phyloP scores from a whole-genome alignment of 1,139 yeast species.

The Lodderomyces margitis region DNA sequence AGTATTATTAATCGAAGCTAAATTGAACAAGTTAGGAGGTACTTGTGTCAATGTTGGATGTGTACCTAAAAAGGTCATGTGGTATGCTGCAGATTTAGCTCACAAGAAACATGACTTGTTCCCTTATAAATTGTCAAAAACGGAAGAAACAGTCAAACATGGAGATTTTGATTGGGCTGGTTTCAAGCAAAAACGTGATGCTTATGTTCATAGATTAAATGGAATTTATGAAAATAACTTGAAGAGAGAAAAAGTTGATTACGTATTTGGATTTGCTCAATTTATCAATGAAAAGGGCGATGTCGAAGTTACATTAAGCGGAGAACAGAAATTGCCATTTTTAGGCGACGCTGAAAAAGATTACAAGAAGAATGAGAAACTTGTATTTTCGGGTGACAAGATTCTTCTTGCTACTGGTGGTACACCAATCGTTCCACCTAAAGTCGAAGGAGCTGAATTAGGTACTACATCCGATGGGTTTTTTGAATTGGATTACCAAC shows the following conservation, averaged over 20 bases:
- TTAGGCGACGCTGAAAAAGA: conserved; percentile 24
- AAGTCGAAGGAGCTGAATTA: conserved; percentile 74
- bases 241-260: conserved; percentile 84
- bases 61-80: conserved; percentile 98
- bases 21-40: conserved; percentile 74
- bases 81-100: conserved; percentile 94
- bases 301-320: conserved; percentile 65
- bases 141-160: conserved; percentile 45
- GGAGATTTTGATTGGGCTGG: conserved; percentile 75
- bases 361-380: conserved; percentile 47
- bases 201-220: conserved; percentile 80
- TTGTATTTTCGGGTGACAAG: conserved; percentile 74
- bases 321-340: conserved; percentile 41
- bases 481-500: conserved; percentile 75
- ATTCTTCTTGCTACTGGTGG: conserved; percentile 95
- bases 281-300: conserved; percentile 63
- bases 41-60: conserved; percentile 99
- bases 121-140: conserved; percentile 68
- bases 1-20: conserved; percentile 76
- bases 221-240: conserved; percentile 91
- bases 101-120: conserved; percentile 67
- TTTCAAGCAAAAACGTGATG: conserved; percentile 86
- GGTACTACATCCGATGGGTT: conserved; percentile 94
- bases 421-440: conserved; percentile 65
- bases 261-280: conserved; percentile 82